phyloP scores from a whole-genome alignment of 2,329 filamentous ascomycete genomes.

The Bretziella fagacearum region DNA sequence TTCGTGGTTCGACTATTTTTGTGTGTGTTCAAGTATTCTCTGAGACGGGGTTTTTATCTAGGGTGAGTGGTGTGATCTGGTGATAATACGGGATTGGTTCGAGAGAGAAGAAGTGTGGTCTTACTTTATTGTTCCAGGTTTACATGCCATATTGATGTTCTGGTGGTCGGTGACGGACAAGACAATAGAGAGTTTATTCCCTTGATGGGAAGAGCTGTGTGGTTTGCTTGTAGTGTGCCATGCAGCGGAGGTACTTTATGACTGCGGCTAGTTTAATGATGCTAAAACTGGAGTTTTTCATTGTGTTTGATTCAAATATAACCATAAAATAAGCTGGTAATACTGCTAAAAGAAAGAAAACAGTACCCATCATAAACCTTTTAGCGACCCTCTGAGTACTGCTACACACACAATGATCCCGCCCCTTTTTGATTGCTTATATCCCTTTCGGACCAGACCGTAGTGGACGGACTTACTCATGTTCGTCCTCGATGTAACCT shows the following conservation, averaged over 20 bases:
- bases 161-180: background rate
- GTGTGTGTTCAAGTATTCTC: background rate
- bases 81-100: background rate
- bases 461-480: background rate
- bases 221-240: too few relatives aligned
- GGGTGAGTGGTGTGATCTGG: background rate
- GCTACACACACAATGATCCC: too few relatives aligned
- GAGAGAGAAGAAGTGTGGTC: background rate
- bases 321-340: too few relatives aligned
- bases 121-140: too few relatives aligned
- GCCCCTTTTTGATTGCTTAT: background rate
- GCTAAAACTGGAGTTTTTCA: too few relatives aligned
- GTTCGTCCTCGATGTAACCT: background rate
- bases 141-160: too few relatives aligned
- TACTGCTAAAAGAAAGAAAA: too few relatives aligned
- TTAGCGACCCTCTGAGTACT: too few relatives aligned
- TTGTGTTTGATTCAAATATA: too few relatives aligned
- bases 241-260: too few relatives aligned
- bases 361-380: background rate
- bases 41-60: background rate
- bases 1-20: slow-evolving; percentile 2
- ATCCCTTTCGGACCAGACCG: background rate
- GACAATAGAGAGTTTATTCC: background rate
- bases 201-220: too few relatives aligned
- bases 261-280: too few relatives aligned